Conservation (phyloP, 1,284 basidiomycete genomes). For the Sporisorium graminicola region DNA sequence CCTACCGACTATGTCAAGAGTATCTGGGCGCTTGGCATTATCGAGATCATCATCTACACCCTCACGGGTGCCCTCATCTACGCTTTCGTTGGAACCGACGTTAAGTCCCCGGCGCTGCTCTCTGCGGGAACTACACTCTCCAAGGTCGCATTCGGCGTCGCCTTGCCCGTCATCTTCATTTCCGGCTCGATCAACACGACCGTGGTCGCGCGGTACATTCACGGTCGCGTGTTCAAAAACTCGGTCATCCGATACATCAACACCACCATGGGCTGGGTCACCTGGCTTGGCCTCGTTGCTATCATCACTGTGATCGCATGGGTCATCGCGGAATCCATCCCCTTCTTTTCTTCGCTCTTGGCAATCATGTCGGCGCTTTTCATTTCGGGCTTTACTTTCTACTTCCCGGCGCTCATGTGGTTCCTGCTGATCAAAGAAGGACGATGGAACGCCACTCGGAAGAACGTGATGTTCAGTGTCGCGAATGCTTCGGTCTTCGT, state of each 20-base stretch:
- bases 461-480: slow-evolving; percentile 48
- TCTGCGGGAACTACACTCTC: slow-evolving; percentile 51
- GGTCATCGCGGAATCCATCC: slow-evolving; percentile 57
- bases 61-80: slow-evolving; percentile 61
- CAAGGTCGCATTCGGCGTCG: slow-evolving; percentile 61
- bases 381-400: slow-evolving; percentile 60
- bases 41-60: slow-evolving; percentile 65
- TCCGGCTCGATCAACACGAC: slow-evolving; percentile 64
- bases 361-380: slow-evolving; percentile 54
- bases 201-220: slow-evolving; percentile 56
- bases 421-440: slow-evolving; percentile 52
- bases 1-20: slow-evolving; percentile 62
- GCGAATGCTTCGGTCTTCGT: slow-evolving; percentile 47
- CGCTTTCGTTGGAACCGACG: slow-evolving; percentile 55
- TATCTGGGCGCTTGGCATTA: slow-evolving; percentile 55
- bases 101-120: slow-evolving; percentile 56
- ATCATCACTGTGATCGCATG: slow-evolving; percentile 54
- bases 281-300: slow-evolving; percentile 52
- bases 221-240: slow-evolving; percentile 54
- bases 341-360: slow-evolving; percentile 55
- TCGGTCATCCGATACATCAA: slow-evolving; percentile 59
- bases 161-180: slow-evolving; percentile 63
- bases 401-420: slow-evolving; percentile 72
- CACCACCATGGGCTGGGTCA: slow-evolving; percentile 53
- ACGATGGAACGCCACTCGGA: slow-evolving; percentile 39